Evolutionary conservation across 257 asterid genomes (phyloP), one percentile per base, ranked within the genome.

Genomic region (Anisodus acutangulus): DNA sequence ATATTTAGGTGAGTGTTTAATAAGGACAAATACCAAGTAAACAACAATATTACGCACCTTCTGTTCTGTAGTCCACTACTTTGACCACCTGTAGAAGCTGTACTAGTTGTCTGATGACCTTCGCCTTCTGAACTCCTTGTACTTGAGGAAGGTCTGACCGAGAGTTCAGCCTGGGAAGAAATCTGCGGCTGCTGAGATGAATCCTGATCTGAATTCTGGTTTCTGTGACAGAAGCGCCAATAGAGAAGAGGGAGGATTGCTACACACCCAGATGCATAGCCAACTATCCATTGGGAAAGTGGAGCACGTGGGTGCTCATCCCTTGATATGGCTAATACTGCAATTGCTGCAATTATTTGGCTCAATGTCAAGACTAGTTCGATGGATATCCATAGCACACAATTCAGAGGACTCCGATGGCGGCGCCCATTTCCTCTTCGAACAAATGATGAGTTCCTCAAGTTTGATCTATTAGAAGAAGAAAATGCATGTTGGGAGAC

Each of bases 221-320:
- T 92, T 70, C 98, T 90, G 86, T 94, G 87, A 63, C 71, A 89
- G 87, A 89, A 94, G 45, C 98, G 98, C 97, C 99, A 94, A 90
- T 88, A 94, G 72, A 93, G 90, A 86, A 96, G 97, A 83, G 98
- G 99, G 62, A 96, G 94, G 81, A 89, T 89, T 10, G 93, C 94
- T 82, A 91, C 90, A 91, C 98, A 94, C 22, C 99, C 99, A 87
- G 94, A 91, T 35, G 98, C 98, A 91, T 96, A 96, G 78, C 98
- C 98, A 49, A 88, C 87, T 58, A 96, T 87, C 99, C 99, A 95
- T 9, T 88, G 89, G 80, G 84, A 88, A 84, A 95, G 89, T 22
- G 99, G 99, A 66, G 98, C 92, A 15, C 74, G 94, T 8, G 99
- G 98, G 81, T 91, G 92, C 90, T 96, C 99, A 79, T 93, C 85